Conservation (phyloP, 2,329 filamentous ascomycete genomes). For the Colletotrichum liaoningense region DNA sequence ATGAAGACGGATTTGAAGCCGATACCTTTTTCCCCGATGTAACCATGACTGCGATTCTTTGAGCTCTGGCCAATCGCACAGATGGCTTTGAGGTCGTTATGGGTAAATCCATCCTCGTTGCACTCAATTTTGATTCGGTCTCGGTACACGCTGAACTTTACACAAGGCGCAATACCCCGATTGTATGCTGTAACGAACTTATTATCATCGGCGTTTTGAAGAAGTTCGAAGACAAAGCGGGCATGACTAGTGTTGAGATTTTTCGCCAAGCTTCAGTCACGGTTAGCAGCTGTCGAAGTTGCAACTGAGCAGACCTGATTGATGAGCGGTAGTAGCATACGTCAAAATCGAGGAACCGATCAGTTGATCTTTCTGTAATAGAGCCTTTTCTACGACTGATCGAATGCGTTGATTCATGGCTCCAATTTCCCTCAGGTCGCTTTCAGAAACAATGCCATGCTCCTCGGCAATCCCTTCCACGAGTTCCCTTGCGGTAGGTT, state of each 20-base stretch:
- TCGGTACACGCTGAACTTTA: constrained; percentile 50
- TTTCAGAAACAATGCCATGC: not conserved
- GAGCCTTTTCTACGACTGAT: not conserved
- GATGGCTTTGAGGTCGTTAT: constrained; percentile 55
- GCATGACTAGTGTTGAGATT: constrained; percentile 56
- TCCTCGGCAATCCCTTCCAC: not conserved
- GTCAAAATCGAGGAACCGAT: not conserved
- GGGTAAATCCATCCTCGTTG: constrained; percentile 61
- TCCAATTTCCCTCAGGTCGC: not conserved
- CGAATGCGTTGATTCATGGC: not conserved
- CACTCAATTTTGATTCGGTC: constrained; percentile 57
- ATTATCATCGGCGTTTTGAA: constrained; percentile 67
- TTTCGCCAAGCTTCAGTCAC: constrained; percentile 48
- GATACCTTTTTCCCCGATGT: constrained; percentile 63
- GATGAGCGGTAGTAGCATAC: not conserved
- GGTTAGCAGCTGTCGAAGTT: not conserved
- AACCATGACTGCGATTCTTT: constrained; percentile 52
- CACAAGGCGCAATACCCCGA: constrained; percentile 41
- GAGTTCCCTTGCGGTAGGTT: not conserved
- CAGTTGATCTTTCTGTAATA: not conserved
- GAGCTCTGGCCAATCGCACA: constrained; percentile 59
- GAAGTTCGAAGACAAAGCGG: constrained; percentile 62
- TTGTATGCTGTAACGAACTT: constrained; percentile 45
- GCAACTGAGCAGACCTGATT: not conserved
- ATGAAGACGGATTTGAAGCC: constrained; percentile 65